These are phyloP conservation scores for Alternaria hordeiaustralica DNA, from an alignment of 2,329 filamentous ascomycete genomes.

Conservation along the genomic window DNA sequence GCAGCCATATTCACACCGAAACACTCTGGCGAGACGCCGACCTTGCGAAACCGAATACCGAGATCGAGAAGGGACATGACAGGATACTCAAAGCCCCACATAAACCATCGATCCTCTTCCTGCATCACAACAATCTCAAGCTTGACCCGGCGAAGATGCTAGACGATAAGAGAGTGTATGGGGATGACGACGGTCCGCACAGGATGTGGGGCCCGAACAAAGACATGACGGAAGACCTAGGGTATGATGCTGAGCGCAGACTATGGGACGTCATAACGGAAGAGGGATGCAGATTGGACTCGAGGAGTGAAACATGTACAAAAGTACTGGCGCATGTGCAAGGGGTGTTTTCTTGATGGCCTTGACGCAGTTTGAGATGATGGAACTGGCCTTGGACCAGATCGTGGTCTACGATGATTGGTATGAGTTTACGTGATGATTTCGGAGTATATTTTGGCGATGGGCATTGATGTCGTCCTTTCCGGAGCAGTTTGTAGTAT, in stretches of 20 bases:
- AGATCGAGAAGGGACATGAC: constrained; percentile 8
- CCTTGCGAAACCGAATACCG: background rate
- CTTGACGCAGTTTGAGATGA: constrained; percentile 9
- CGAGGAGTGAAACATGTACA: constrained; percentile 15
- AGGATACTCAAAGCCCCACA: constrained; percentile 3
- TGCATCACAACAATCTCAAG: constrained; percentile 32
- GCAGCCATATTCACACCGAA: constrained; percentile 19
- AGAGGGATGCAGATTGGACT: constrained; percentile 27
- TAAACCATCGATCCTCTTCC: constrained; percentile 22
- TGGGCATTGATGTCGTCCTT: background rate
- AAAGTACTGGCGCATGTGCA: constrained; percentile 14
- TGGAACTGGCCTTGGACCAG: background rate
- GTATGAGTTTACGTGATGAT: background rate
- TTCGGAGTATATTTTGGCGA: background rate
- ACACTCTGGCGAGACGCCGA: constrained; percentile 17
- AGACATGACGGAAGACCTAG: constrained; percentile 21
- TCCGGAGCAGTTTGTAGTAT: background rate
- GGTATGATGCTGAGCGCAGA: constrained; percentile 32
- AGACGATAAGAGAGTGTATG: constrained; percentile 6
- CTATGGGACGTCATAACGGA: constrained; percentile 31
- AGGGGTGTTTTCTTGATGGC: constrained; percentile 25
- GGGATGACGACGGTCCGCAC: constrained; percentile 14
- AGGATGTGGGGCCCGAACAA: constrained; percentile 30
- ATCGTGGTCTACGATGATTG: background rate
- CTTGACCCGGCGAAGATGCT: constrained; percentile 24